Evolutionary conservation across 2,329 filamentous ascomycete species (phyloP), one percentile per base, ranked within the genome.

Genomic region (Cadophora luteo-olivacea): DNA sequence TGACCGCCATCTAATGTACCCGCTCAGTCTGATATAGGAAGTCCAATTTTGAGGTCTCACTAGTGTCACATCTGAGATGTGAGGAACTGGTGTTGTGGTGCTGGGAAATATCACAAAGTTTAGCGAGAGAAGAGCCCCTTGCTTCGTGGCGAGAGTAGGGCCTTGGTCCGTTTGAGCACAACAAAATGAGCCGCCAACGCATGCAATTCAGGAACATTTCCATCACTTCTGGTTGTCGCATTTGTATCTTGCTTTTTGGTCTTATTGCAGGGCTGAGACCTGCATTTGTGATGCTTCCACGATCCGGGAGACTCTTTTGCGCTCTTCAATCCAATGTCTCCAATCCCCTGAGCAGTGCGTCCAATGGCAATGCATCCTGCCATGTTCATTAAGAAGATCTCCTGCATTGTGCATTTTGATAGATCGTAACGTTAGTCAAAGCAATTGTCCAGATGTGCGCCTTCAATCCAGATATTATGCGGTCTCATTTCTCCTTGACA

Each of bases 351-450:
- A 61, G 38, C 8, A n/a, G 58, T 61, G 29, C 29, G 29, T 29
- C 29, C 29, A 29, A 29, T 29, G 29, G 29, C 29, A 29, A 29
- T 29, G 33, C 58, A 65, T 54, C 52, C 16, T 65, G 38, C 12
- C 55, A 12, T 14, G 36, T 9, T 32, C n/a, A 48, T 33, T 55
- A 22, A 32, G 19, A 33, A 12, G 8, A 12, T 19, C 33, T 55
- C 32, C 16, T 65, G 33, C 57, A 38, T 45, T 45, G 12, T 58
- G 19, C 63, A 11, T 65, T 19, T 38, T 51, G 63, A 65, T 41
- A 65, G 52, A 14, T 60, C 38, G 32, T 54, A n/a, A 57, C 54
- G 9, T 48, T 8, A 11, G 63, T 22, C 6, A 5, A n/a, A 49
- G 45, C n/a, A 48, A 25, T 33, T 12, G 24, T 36, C 11, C 3